Percentiles rank a stretch among this genome's conserved stretches.
Conservation (phyloP, 2,329 filamentous ascomycete genomes). For the Aspergillus ruber region DNA sequence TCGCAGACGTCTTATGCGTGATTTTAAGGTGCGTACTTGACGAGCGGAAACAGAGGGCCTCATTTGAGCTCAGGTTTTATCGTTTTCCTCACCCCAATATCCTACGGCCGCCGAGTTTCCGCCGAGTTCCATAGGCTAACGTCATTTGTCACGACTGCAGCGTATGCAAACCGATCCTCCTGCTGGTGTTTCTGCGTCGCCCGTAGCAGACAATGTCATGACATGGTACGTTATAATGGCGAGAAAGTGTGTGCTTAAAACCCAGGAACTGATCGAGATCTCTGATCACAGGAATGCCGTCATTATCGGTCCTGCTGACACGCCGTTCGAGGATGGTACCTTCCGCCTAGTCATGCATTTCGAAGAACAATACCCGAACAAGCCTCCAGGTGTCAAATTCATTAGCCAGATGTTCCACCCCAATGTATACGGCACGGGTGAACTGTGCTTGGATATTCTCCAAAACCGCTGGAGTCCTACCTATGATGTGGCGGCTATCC, state of each 20-base stretch:
- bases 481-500: slow-evolving; percentile 92
- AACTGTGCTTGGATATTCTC: slow-evolving; percentile 91
- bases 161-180: slow-evolving; percentile 99
- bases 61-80: background rate
- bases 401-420: slow-evolving; percentile 99
- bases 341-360: slow-evolving; percentile 99
- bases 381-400: slow-evolving; percentile 95
- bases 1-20: slow-evolving; percentile 92
- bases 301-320: slow-evolving; percentile 94
- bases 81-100: background rate
- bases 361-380: slow-evolving; percentile 97
- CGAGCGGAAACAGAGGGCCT: background rate
- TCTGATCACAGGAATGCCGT: slow-evolving; percentile 74
- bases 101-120: background rate
- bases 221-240: slow-evolving; percentile 24
- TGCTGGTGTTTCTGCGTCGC: slow-evolving; percentile 91
- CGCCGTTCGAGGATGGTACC: slow-evolving; percentile 95
- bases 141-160: slow-evolving; percentile 42
- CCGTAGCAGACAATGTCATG: slow-evolving; percentile 59
- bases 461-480: slow-evolving; percentile 99
- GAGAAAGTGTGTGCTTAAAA: slow-evolving; percentile 2
- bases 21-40: slow-evolving; percentile 75
- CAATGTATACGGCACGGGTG: slow-evolving; percentile 94
- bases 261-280: slow-evolving; percentile 19
- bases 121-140: background rate